phyloP scores from a whole-genome alignment of 2,329 filamentous ascomycete genomes.

The Epichloe coenophiala region DNA sequence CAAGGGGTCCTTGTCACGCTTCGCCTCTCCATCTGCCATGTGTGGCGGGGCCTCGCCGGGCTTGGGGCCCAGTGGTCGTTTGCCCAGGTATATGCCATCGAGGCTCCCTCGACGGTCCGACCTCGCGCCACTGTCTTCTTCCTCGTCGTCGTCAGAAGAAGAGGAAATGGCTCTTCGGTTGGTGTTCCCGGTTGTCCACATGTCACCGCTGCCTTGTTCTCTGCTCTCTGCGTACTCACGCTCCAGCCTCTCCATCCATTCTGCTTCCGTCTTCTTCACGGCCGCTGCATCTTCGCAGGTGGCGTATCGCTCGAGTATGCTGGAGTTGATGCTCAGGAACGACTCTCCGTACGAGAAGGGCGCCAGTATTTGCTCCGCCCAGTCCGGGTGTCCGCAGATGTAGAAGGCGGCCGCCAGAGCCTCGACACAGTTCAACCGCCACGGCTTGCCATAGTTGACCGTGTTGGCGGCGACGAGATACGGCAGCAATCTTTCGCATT shows the following conservation, averaged over 20 bases:
- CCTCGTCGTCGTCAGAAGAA: constrained; percentile 32
- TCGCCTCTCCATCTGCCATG: constrained; percentile 16
- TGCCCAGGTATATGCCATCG: constrained; percentile 49
- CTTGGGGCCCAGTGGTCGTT: constrained; percentile 24
- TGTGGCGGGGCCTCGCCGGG: constrained; percentile 3
- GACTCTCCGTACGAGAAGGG: constrained; percentile 81
- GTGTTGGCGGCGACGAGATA: constrained; percentile 95
- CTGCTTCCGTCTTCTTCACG: constrained; percentile 71
- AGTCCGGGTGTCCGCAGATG: constrained; percentile 84
- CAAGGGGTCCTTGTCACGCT: constrained; percentile 49
- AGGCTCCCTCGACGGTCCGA: constrained; percentile 29
- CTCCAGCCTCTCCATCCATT: constrained; percentile 83
- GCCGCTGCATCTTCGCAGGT: constrained; percentile 69
- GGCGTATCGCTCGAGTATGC: constrained; percentile 71
- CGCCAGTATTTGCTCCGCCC: constrained; percentile 71
- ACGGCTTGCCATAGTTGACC: constrained; percentile 94
- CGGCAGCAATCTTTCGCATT: constrained; percentile 78
- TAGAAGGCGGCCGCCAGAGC: constrained; percentile 84
- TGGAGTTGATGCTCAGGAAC: constrained; percentile 83
- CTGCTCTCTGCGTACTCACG: constrained; percentile 75
- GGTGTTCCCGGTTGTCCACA: constrained; percentile 84
- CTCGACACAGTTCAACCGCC: constrained; percentile 91
- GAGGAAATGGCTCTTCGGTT: constrained; percentile 49
- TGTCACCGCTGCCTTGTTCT: constrained; percentile 55
- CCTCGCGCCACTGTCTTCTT: constrained; percentile 25